Conservation (phyloP, 371 early-diverging fungal species). For the Batrachochytrium dendrobatidis region DNA sequence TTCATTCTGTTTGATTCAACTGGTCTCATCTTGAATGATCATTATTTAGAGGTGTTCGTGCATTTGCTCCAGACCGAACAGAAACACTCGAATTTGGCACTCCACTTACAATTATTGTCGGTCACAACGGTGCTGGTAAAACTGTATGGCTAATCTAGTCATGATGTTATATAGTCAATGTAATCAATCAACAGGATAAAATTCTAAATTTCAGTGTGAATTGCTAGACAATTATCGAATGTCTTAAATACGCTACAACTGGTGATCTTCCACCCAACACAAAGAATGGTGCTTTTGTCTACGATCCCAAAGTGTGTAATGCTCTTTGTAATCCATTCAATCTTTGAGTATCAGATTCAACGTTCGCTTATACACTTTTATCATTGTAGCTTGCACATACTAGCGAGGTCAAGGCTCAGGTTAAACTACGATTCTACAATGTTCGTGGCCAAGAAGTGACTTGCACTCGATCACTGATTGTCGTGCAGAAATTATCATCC, state of each 20-base stretch:
- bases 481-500: slow-evolving; percentile 60
- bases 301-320: slow-evolving; percentile 83
- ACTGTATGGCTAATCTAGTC: slow-evolving; percentile 67
- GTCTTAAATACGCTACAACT: slow-evolving; percentile 95
- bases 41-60: slow-evolving; percentile 43
- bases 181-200: no score
- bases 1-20: neutral
- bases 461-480: slow-evolving; percentile 70
- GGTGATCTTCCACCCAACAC: slow-evolving; percentile 94
- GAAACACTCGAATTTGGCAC: slow-evolving; percentile 82
- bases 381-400: slow-evolving; percentile 63
- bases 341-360: neutral
- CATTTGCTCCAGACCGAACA: slow-evolving; percentile 80
- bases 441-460: slow-evolving; percentile 69
- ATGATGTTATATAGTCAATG: no score
- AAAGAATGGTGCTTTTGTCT: slow-evolving; percentile 89
- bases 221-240: slow-evolving; percentile 90
- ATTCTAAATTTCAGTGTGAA: no score
- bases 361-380: neutral
- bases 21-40: neutral
- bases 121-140: slow-evolving; percentile 98
- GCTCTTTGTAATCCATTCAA: neutral
- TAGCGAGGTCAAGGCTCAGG: slow-evolving; percentile 90
- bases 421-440: slow-evolving; percentile 82
- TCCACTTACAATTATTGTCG: slow-evolving; percentile 98